phyloP scores from a whole-genome alignment of 164 flowering plant species.

The Nymphaea thermarum region DNA sequence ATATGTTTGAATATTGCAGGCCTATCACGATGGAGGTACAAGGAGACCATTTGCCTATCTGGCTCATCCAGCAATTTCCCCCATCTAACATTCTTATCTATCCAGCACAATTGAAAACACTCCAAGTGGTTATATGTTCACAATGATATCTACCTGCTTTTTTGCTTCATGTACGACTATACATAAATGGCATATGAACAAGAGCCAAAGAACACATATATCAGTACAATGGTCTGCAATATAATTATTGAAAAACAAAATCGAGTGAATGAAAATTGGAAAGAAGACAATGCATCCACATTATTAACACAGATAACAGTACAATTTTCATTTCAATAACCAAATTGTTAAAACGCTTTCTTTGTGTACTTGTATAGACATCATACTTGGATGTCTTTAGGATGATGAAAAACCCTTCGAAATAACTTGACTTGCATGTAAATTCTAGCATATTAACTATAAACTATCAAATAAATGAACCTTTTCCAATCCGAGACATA shows the following conservation, averaged over 20 bases:
- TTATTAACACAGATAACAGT: background rate
- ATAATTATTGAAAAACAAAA: too few relatives aligned
- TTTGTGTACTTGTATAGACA: background rate
- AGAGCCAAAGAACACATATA: background rate
- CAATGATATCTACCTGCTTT: background rate
- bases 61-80: too few relatives aligned
- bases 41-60: too few relatives aligned
- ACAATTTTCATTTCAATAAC: background rate
- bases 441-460: background rate
- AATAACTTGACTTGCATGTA: background rate
- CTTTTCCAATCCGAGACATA: slow-evolving; percentile 60
- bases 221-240: background rate
- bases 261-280: background rate
- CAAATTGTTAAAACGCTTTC: background rate
- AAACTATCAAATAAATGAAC: slow-evolving; percentile 17
- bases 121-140: background rate
- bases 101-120: background rate
- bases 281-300: background rate
- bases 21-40: too few relatives aligned
- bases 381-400: background rate
- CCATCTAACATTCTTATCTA: too few relatives aligned
- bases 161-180: background rate
- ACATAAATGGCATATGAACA: background rate
- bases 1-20: too few relatives aligned
- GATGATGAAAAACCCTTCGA: background rate